Conservation (phyloP, 257 asterid species). For the Solanum virginianum region DNA sequence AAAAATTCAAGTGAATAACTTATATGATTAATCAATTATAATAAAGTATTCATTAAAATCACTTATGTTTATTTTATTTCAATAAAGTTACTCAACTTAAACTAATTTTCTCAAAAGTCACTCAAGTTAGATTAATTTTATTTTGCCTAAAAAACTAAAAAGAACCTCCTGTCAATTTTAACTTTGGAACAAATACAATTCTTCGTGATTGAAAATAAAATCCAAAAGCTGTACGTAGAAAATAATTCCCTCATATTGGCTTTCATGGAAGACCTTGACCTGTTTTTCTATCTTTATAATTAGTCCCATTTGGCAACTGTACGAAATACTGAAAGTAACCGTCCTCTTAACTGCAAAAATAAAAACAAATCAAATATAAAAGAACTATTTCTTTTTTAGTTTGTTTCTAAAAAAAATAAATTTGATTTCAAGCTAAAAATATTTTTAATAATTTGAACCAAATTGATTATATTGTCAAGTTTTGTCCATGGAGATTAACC, state of each 20-base stretch:
- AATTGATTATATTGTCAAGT: no score
- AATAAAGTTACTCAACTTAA: no score
- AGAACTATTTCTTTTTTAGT: neutral
- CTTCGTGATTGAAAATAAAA: neutral
- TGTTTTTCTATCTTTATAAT: neutral
- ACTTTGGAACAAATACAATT: no score
- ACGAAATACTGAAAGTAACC: neutral
- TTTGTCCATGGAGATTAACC: no score
- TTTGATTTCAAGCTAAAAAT: neutral
- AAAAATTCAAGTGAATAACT: no score
- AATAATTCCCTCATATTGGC: neutral
- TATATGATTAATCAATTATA: neutral
- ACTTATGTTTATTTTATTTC: neutral
- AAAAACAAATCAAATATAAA: neutral
- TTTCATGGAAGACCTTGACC: neutral
- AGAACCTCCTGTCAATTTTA: no score
- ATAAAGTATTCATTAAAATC: neutral
- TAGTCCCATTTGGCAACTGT: neutral
- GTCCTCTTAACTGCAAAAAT: neutral
- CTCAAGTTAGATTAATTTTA: no score
- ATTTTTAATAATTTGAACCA: no score
- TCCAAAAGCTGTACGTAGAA: neutral
- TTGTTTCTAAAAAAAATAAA: neutral
- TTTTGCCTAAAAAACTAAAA: no score
- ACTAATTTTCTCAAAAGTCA: no score